Base-by-base conservation (phyloP, 768 basidiomycete genomes). In the Leucosporidium creatinivorum region DNA sequence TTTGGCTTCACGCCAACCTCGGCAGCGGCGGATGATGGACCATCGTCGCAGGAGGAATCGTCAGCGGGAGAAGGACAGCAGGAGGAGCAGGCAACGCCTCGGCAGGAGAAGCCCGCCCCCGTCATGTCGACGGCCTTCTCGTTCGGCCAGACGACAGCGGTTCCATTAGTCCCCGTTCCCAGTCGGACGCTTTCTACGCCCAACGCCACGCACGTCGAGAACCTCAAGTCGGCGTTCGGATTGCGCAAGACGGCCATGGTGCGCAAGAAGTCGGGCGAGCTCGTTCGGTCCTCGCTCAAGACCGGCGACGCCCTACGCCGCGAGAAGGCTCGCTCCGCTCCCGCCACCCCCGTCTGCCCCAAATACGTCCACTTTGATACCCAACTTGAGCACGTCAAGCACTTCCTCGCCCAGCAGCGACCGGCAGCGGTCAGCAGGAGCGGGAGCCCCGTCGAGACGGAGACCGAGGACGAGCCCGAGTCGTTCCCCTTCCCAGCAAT, bases 301-400 rank as follows among this genome's bases (percentile, higher is more conserved):
- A 33, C 60, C 21, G 81, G 84, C 18, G 82, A 80, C 39, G 70
- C 75, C 52, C 80, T 81, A 82, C 81, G 59, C 28, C 63, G 68
- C 74, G 85, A 86, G 80, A 36, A 62, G 70, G 60, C 65, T 1
- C 68, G 78, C 54, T 91, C 88, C 77, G 89, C 86, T 65, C 94
- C 94, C 0, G 82, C 80, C 4, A 93, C 92, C 4, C 93, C 93
- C 0, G 73, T 83, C 7, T 82, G 82, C 49, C 80, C 84, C 70
- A 93, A 96, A 77, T 86, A 85, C 30, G 94, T 99, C 13, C 91
- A 96, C 75, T 99, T 99, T 69, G 90, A 94, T 79, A 77, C 87
- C 8, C 85, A 93, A 76, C 84, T 97, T 62, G 94, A 96, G 78
- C 89, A 91, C 64, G 89, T 98, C 69, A 93, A 93, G 79, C 83